phyloP scores from a whole-genome alignment of 1,284 basidiomycete species.

The Golubevia pallescens region DNA sequence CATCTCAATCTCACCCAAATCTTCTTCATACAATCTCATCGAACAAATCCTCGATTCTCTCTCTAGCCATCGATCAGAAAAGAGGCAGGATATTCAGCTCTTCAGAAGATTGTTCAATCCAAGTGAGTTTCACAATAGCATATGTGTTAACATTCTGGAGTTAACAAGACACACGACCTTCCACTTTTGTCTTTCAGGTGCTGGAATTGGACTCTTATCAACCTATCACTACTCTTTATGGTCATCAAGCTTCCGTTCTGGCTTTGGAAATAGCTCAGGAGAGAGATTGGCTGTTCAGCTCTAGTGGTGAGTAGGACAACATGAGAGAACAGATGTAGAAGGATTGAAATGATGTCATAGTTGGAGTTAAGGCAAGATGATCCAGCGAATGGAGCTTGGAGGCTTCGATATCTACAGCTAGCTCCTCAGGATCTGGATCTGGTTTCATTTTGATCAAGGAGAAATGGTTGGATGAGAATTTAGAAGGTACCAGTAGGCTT shows the following conservation, averaged over 20 bases:
- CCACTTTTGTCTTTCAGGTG: constrained; percentile 14
- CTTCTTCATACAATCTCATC: constrained; percentile 42
- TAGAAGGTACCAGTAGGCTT: too few relatives aligned
- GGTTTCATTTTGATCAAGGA: constrained; percentile 32
- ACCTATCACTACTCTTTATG: constrained; percentile 59
- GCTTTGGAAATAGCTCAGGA: constrained; percentile 79
- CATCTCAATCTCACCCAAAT: not conserved
- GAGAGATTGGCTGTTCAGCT: constrained; percentile 82
- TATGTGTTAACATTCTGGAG: too few relatives aligned
- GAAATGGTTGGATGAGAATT: constrained; percentile 23
- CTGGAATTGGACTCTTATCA: constrained; percentile 42
- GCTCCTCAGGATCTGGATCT: too few relatives aligned
- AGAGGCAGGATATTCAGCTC: constrained; percentile 36
- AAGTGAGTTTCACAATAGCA: not conserved
- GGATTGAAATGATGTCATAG: too few relatives aligned
- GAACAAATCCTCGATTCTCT: constrained; percentile 33
- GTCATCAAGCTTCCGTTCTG: constrained; percentile 85
- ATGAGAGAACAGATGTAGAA: too few relatives aligned
- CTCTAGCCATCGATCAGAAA: constrained; percentile 41
- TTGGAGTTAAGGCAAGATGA: too few relatives aligned
- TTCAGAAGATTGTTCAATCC: constrained; percentile 35
- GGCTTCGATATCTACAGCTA: too few relatives aligned
- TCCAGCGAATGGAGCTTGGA: too few relatives aligned
- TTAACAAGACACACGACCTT: not conserved
- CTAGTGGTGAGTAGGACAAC: constrained; percentile 70